Base-by-base conservation (phyloP, 768 basidiomycete species). In the Psilocybe azurescens region DNA sequence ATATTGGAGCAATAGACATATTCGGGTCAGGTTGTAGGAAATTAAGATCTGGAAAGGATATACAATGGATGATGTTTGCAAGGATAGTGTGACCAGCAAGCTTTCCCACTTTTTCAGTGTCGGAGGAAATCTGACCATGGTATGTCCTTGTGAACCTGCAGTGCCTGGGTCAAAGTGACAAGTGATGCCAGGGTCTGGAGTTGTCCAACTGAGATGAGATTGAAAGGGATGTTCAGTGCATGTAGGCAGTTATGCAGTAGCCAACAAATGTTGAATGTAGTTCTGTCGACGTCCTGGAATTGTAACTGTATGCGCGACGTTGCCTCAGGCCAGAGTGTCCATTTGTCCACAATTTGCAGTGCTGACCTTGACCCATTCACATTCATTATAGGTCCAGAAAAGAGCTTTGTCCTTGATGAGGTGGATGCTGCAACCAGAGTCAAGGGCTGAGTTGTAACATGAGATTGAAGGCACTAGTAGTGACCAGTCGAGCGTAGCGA, bases 291-390 rank as follows among this genome's bases (percentile, higher is more conserved):
- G 5, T 48, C 14, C 16, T 4, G 28, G 33, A 56, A 10, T 8
- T 28, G n/a, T 18, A 61, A 18, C 0, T 47, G 53, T 7, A 61
- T 48, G 2, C 55, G 54, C 0, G n/a, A 66, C 65, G 13, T 53
- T 38, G 16, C 65, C 65, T 2, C 53, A 9, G 8, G 47, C 65
- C 1, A 28, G 2, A 2, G 61, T 58, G 11, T 41, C 51, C 58
- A 66, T 52, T 1, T 28, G 14, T 2, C 65, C 59, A 20, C 61
- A 66, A 30, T 66, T 66, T 3, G 65, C 65, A 0, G 65, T 66
- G 8, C 49, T 36, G 2, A 66, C 44, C 16, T 13, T 30, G 2
- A 52, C 20, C 3, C 39, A 29, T 14, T 56, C 48, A 5, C 46
- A 30, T 1, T 54, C 13, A 9, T 59, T 50, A 39, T 60, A 66